A percentile compares a stretch with the other conserved stretches of the same genome.
These are phyloP conservation scores for Aurantiochytrium sp. DNA, from an alignment of 108 stramenopile genomes.

Conservation along the genomic window DNA sequence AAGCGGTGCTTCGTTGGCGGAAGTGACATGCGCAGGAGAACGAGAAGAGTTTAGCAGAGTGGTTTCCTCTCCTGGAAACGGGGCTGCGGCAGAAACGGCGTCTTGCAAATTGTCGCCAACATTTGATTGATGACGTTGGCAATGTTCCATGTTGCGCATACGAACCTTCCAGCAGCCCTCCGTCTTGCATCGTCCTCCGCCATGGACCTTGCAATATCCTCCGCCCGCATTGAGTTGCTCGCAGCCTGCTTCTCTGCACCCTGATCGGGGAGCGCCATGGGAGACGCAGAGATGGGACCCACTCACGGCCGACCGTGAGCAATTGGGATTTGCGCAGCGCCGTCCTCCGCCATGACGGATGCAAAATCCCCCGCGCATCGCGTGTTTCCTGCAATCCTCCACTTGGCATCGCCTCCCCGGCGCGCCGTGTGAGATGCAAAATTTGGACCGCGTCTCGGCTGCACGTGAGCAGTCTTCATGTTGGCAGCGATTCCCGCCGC, in stretches of 20 bases:
- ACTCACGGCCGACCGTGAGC: conserved; percentile 85
- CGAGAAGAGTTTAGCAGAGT: too few relatives aligned
- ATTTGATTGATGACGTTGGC: neutral
- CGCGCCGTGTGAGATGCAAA: conserved; percentile 94
- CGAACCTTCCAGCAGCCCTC: conserved; percentile 86
- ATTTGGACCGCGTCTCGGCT: conserved; percentile 83
- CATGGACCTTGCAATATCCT: conserved; percentile 89
- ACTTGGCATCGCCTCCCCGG: conserved; percentile 49
- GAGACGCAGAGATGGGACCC: conserved; percentile 83
- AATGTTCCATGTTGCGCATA: conserved; percentile 67
- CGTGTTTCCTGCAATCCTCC: conserved; percentile 31
- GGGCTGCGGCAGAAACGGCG: neutral
- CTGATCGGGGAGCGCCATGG: conserved; percentile 90
- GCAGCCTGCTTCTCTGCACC: conserved; percentile 72
- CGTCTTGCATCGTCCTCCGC: conserved; percentile 81
- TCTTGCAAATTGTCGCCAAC: neutral
- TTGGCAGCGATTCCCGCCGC: conserved; percentile 89
- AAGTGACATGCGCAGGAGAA: too few relatives aligned
- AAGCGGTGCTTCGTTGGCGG: too few relatives aligned
- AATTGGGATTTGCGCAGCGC: conserved; percentile 70
- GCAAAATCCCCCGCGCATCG: conserved; percentile 55
- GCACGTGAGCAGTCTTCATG: conserved; percentile 76
- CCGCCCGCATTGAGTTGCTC: conserved; percentile 91
- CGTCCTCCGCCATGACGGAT: conserved; percentile 94
- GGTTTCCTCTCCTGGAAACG: neutral